Conservation (phyloP, 2,329 filamentous ascomycete genomes). For the Albifimbria verrucaria region DNA sequence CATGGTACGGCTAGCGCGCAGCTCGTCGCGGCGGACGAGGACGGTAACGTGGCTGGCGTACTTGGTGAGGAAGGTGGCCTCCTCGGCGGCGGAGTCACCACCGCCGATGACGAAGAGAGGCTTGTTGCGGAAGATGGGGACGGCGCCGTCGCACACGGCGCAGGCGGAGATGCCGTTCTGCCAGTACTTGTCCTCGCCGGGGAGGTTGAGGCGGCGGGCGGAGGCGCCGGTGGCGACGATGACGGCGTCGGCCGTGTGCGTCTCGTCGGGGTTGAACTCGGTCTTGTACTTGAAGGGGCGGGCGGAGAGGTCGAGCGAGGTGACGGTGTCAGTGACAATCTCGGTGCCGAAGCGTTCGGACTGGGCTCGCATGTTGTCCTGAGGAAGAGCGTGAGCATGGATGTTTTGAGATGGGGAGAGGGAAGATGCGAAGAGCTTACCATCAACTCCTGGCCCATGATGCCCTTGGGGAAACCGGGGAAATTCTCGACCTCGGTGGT, state of each 20-base stretch:
- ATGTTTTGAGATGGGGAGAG: slow-evolving; percentile 1
- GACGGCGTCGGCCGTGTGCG: slow-evolving; percentile 85
- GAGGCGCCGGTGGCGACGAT: slow-evolving; percentile 96
- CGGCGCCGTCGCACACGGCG: slow-evolving; percentile 93
- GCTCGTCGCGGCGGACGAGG: slow-evolving; percentile 79
- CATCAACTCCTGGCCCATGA: slow-evolving; percentile 88
- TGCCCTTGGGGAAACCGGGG: slow-evolving; percentile 86
- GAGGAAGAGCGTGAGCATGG: background rate
- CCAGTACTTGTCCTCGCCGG: slow-evolving; percentile 95
- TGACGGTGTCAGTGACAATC: slow-evolving; percentile 89
- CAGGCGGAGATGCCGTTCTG: slow-evolving; percentile 95
- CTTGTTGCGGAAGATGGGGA: slow-evolving; percentile 97
- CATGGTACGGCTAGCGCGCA: slow-evolving; percentile 90
- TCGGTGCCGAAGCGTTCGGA: slow-evolving; percentile 89
- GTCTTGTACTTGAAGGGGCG: slow-evolving; percentile 92
- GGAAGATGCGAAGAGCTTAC: slow-evolving; percentile 31
- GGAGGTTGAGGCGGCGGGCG: slow-evolving; percentile 75
- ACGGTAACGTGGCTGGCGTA: slow-evolving; percentile 95
- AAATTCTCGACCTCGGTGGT: slow-evolving; percentile 99
- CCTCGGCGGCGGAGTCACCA: slow-evolving; percentile 94
- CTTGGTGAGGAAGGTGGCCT: slow-evolving; percentile 96
- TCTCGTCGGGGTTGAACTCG: slow-evolving; percentile 79
- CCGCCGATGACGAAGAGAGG: slow-evolving; percentile 93
- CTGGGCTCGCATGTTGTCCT: slow-evolving; percentile 89
- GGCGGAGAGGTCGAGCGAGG: slow-evolving; percentile 77